These are phyloP conservation scores for Diplodia seriata DNA, from an alignment of 2,329 filamentous ascomycete species.

Conservation along the genomic window DNA sequence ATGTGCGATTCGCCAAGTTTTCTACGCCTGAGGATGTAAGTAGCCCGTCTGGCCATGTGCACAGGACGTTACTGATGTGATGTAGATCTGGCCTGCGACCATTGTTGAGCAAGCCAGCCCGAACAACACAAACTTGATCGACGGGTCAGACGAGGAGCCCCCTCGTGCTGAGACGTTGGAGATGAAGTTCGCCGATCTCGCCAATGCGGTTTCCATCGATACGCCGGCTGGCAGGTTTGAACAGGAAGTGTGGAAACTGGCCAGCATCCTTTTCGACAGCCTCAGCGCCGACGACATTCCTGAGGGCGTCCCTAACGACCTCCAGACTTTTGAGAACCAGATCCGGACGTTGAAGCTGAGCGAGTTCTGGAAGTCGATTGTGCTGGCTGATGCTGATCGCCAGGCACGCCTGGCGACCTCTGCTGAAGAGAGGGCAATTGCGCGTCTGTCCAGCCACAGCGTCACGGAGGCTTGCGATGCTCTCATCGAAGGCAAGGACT, in stretches of 20 bases:
- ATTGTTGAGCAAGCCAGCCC: slow-evolving; percentile 16
- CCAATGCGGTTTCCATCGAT: slow-evolving; percentile 53
- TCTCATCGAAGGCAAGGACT: slow-evolving; percentile 77
- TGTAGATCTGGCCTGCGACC: slow-evolving; percentile 29
- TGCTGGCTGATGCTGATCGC: slow-evolving; percentile 48
- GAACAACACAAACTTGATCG: slow-evolving; percentile 22
- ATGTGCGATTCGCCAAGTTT: slow-evolving; percentile 70
- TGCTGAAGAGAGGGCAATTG: slow-evolving; percentile 82
- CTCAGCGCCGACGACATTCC: slow-evolving; percentile 59
- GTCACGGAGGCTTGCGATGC: slow-evolving; percentile 82
- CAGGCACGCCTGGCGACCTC: slow-evolving; percentile 65
- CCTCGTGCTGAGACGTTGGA: slow-evolving; percentile 27
- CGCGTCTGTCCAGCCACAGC: slow-evolving; percentile 78
- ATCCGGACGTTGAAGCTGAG: slow-evolving; percentile 68
- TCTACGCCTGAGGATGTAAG: slow-evolving; percentile 56
- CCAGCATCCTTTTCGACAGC: slow-evolving; percentile 75
- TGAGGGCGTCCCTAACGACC: slow-evolving; percentile 44
- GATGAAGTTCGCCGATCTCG: slow-evolving; percentile 59
- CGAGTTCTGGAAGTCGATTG: slow-evolving; percentile 64
- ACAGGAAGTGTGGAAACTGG: slow-evolving; percentile 81
- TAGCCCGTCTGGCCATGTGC: not conserved
- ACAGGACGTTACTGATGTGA: slow-evolving; percentile 26
- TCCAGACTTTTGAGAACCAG: slow-evolving; percentile 51
- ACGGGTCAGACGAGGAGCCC: slow-evolving; percentile 17
- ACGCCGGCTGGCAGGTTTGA: slow-evolving; percentile 62